Evolutionary conservation across 495 filamentous ascomycete species (phyloP).

Genomic region (Penicillium steckii): DNA sequence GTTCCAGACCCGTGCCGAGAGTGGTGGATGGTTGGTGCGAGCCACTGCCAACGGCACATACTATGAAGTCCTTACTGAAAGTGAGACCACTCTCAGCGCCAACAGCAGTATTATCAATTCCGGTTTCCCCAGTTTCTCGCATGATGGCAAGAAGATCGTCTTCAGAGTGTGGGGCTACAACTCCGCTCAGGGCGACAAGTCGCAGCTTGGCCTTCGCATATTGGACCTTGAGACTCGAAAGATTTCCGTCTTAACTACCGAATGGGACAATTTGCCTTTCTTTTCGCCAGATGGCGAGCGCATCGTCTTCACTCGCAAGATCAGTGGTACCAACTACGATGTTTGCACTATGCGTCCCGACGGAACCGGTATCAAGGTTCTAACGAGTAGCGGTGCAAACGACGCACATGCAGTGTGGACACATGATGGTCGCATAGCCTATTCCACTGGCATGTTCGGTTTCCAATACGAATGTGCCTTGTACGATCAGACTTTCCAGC

Average conservation of each 20-base stretch:
- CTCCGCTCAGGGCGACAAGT: conserved; percentile 13
- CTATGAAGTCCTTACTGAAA: conserved; percentile 22
- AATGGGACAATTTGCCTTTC: conserved; percentile 32
- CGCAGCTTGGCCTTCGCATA: conserved; percentile 26
- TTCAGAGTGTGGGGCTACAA: conserved; percentile 31
- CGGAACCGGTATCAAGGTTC: conserved; percentile 28
- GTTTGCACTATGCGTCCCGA: conserved; percentile 38
- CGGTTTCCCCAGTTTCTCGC: conserved; percentile 31
- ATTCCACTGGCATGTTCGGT: conserved; percentile 31
- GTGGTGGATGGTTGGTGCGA: conserved; percentile 24
- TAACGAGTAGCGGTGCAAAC: conserved; percentile 37
- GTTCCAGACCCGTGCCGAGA: conserved; percentile 24
- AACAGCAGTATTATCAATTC: conserved; percentile 20
- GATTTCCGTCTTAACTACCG: conserved; percentile 23
- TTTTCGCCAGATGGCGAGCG: conserved; percentile 30
- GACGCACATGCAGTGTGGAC: conserved; percentile 46
- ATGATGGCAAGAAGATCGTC: conserved; percentile 29
- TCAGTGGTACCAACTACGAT: conserved; percentile 30
- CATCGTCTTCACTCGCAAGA: conserved; percentile 34
- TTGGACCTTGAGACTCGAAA: conserved; percentile 26
- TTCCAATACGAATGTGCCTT: conserved; percentile 32
- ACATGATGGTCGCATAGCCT: conserved; percentile 34
- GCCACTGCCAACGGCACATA: conserved; percentile 23
- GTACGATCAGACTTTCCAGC: conserved; percentile 37
- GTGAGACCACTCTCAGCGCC: conserved; percentile 7